Conservation (phyloP, 2,329 filamentous ascomycete genomes). For the Penicillium sp. region DNA sequence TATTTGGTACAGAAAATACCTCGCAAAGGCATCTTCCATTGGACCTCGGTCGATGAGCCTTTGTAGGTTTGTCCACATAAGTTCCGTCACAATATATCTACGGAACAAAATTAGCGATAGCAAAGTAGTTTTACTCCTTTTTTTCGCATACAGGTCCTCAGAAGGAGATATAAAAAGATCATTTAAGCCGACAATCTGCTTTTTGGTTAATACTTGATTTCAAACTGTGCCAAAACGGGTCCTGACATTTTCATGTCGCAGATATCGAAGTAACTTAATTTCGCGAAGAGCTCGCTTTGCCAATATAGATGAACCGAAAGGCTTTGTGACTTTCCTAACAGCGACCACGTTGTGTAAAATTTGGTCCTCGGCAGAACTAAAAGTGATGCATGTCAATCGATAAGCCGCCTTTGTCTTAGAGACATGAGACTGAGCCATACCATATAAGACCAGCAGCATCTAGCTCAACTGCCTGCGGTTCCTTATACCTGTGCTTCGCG, state of each 20-base stretch:
- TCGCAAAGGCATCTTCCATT: constrained; percentile 97
- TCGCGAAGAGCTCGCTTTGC: constrained; percentile 53
- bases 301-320: constrained; percentile 10
- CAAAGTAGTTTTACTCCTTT: not conserved
- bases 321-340: constrained; percentile 13
- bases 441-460: constrained; percentile 11
- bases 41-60: constrained; percentile 89
- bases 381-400: not conserved
- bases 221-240: not conserved
- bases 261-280: constrained; percentile 92
- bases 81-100: constrained; percentile 97
- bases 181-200: constrained; percentile 89
- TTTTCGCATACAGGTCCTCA: constrained; percentile 81
- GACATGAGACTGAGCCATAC: not conserved
- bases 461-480: constrained; percentile 11
- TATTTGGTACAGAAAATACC: constrained; percentile 99
- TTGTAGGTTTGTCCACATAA: constrained; percentile 94
- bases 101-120: constrained; percentile 16
- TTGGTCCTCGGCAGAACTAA: constrained; percentile 12
- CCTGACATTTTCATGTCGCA: constrained; percentile 91
- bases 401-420: not conserved
- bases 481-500: constrained; percentile 3
- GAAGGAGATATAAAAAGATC: constrained; percentile 99
- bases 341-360: constrained; percentile 10
- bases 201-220: not conserved